Base-by-base conservation (phyloP, 2,329 filamentous ascomycete genomes). In the Stagonosporopsis vannaccii region DNA sequence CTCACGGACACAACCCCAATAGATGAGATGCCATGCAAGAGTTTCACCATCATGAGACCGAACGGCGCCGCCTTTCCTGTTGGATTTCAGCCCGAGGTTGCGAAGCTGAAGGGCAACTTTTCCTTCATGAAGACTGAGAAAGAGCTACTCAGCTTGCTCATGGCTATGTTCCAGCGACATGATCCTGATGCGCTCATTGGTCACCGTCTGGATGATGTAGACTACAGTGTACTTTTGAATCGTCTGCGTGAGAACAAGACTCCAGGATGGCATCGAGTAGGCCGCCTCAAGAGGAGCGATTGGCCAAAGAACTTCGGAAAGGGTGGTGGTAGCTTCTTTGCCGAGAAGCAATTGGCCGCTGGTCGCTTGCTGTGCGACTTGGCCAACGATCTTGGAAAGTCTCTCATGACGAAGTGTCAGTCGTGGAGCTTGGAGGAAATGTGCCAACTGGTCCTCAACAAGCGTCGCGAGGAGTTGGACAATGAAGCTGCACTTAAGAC, bases 381-480 rank as follows among this genome's bases (percentile, higher is more conserved):
- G 57, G 92, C 90, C 55, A 99, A 99, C 74, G 95, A 99, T 67
- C 91, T 96, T 71, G 95, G 95, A 75, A 98, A 97, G 81, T 97
- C 94, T 11, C 86, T 92, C 63, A 98, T 98, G 94, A 88, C 86
- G 68, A 97, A 96, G 79, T 99, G 95, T 75, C 94, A 97, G 76
- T 96, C 93, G 3, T 99, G 95, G 95, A 97, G 90, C 75, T 82
- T 99, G 75, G 96, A 94, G 2, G 95, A 99, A 76, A 99, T 99
- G 93, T 96, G 92, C 75, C 91, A 89, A 61, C 84, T 98, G 15
- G 96, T 97, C 64, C 87, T 99, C 5, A 84, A 87, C 28, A 89
- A 89, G 70, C 82, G 82, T 37, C 89, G 95, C 37, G 86, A 89
- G 51, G 95, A 99, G 33, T 79, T 99, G 28, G 94, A 99, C 73